These are phyloP conservation scores for Apiospora koreana DNA, from an alignment of 2,329 filamentous ascomycete genomes.

Conservation along the genomic window DNA sequence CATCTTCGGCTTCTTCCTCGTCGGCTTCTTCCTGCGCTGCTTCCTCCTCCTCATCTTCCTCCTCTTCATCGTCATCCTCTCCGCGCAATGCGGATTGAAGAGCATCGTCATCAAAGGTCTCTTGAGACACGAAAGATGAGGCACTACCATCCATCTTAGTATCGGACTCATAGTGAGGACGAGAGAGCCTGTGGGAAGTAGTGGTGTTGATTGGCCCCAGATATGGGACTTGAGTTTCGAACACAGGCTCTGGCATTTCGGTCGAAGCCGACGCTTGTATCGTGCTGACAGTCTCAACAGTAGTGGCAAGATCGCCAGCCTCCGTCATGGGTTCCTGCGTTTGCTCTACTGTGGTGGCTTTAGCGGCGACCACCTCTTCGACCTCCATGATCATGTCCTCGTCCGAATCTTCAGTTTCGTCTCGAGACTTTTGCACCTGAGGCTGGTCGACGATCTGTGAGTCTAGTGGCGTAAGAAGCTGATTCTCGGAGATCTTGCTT, in stretches of 20 bases:
- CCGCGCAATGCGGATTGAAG: conserved; percentile 14
- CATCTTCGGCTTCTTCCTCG: not conserved
- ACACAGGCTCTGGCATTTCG: not conserved
- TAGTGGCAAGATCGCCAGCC: not conserved
- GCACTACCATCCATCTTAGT: not conserved
- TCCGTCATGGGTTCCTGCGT: not conserved
- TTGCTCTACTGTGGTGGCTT: not conserved
- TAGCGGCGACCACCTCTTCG: not conserved
- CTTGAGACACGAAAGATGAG: conserved; percentile 10
- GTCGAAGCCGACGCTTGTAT: not conserved
- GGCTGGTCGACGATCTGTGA: conserved; percentile 3
- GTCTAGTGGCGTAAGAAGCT: conserved; percentile 12
- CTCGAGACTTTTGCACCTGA: not conserved
- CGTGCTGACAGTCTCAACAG: not conserved
- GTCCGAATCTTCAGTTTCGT: not conserved
- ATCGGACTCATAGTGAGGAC: not conserved
- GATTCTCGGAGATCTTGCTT: not conserved
- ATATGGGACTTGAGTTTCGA: conserved; percentile 9
- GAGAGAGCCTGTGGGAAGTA: not conserved
- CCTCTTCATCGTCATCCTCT: not conserved
- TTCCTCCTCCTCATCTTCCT: not conserved
- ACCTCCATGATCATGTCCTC: not conserved
- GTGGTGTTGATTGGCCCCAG: not conserved
- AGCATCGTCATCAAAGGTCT: conserved; percentile 14
- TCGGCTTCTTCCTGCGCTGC: not conserved